phyloP scores from a whole-genome alignment of 371 early-diverging fungal genomes.

The Apophysomyces variabilis region DNA sequence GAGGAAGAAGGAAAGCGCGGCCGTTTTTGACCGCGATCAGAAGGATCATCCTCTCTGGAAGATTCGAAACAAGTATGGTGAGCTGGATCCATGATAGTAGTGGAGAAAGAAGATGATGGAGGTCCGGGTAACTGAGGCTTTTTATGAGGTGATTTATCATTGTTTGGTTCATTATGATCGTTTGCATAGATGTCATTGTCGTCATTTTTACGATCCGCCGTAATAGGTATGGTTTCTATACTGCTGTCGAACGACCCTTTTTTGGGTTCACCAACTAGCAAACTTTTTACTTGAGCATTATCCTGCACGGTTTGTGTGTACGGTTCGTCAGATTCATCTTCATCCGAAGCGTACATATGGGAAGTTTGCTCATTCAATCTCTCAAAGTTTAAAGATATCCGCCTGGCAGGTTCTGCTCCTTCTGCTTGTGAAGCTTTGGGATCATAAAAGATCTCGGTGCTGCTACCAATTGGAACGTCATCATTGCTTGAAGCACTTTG shows the following conservation, averaged over 20 bases:
- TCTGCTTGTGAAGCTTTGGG: neutral
- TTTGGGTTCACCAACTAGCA: neutral
- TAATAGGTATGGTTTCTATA: neutral
- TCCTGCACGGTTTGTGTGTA: neutral
- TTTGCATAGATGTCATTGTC: conserved; percentile 8
- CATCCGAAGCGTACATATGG: neutral
- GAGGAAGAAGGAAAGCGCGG: neutral
- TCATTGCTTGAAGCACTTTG: conserved; percentile 1
- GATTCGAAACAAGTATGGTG: neutral
- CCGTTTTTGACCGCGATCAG: neutral
- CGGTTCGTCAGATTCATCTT: neutral
- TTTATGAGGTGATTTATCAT: conserved; percentile 5
- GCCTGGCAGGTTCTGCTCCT: neutral
- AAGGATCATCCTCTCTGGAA: neutral
- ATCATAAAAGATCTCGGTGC: neutral
- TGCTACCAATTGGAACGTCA: conserved; percentile 5
- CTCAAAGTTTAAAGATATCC: neutral
- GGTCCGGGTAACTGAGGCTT: neutral
- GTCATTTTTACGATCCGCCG: conserved; percentile 5
- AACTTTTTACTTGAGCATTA: neutral
- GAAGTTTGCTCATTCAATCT: neutral
- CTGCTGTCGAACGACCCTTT: neutral
- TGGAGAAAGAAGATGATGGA: neutral
- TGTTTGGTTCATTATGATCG: conserved; percentile 9
- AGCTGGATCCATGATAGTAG: neutral